Conservation (phyloP, 2,329 filamentous ascomycete genomes). For the Claviceps digitariae region DNA sequence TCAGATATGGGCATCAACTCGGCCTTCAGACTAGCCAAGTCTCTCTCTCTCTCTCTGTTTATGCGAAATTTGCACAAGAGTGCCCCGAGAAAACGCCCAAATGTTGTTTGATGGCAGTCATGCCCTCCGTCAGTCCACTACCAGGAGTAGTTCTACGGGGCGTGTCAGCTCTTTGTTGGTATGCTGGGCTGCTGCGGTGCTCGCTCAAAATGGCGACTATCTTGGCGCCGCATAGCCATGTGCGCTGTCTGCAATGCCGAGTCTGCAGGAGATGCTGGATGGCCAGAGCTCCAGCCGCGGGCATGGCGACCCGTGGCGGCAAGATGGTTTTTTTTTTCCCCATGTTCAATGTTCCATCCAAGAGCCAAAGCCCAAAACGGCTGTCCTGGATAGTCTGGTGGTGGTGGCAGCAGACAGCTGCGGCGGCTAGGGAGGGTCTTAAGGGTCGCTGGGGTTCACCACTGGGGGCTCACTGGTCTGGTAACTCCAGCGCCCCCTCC, state of each 20-base stretch:
- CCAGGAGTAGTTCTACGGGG: neutral
- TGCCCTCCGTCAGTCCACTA: neutral
- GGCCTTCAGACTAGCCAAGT: neutral
- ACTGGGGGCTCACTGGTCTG: too few species aligned
- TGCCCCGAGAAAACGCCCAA: neutral
- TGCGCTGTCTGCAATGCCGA: neutral
- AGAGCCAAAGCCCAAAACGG: constrained; percentile 4
- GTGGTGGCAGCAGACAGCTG: too few species aligned
- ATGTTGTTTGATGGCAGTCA: neutral
- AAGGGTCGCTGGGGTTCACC: too few species aligned
- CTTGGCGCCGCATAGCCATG: neutral
- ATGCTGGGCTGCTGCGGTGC: neutral
- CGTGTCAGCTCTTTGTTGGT: neutral
- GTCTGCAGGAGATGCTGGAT: neutral
- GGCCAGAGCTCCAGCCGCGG: neutral
- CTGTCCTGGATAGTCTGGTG: constrained; percentile 3
- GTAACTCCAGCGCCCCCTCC: neutral
- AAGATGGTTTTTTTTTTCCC: neutral
- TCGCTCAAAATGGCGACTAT: neutral
- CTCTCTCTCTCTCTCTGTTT: neutral
- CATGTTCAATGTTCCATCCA: neutral
- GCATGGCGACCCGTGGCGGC: neutral
- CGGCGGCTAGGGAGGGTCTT: too few species aligned
- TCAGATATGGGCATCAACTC: neutral
- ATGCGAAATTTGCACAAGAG: neutral